Base-by-base conservation (phyloP, 2,329 filamentous ascomycete genomes). In the Aspergillus sp. region DNA sequence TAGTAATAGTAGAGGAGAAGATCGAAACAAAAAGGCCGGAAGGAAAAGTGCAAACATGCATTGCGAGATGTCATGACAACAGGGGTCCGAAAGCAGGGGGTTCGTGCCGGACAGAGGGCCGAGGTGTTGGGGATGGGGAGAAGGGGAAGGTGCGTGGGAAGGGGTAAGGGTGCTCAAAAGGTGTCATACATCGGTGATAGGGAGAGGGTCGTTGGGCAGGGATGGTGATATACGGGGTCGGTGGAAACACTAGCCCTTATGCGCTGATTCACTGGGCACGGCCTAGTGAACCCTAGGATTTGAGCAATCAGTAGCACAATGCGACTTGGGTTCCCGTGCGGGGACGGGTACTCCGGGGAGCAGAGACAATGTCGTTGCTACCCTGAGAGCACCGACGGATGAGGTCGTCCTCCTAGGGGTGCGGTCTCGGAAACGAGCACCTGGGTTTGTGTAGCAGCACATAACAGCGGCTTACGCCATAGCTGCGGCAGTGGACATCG, bases 401-500 rank as follows among this genome's bases (percentile, higher is more conserved):
- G 44, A 58, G 49, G 63, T 41, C 54, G 61, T 62, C 57, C 49
- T 58, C 50, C 55, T 62, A 59, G 57, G 59, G 51, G 52, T 27
- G 55, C 54, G 54, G 59, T 65, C 54, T 49, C 54, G 55, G 32
- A 44, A 48, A 52, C 58, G 41, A 61, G 57, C 54, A 59, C 51
- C 60, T 44, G 49, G 55, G 54, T 51, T 44, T 49, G 38, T 13
- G 44, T 49, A 56, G 50, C 53, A 25, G 52, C 55, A 21, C 42
- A 36, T 25, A 39, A 13, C 23, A 36, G 27, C 27, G 27, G 27
- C 60, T 73, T 76, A 78, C 32, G 76, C 73, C 76, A 77, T 77
- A 30, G 72, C 71, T 47, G 70, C 71, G 11, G 71, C 70, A 57
- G 75, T 74, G 39, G 74, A 71, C 64, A 79, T 58, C 68, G 70